phyloP scores from a whole-genome alignment of 169 alveolate species.

The Cryptosporidium sp. region DNA sequence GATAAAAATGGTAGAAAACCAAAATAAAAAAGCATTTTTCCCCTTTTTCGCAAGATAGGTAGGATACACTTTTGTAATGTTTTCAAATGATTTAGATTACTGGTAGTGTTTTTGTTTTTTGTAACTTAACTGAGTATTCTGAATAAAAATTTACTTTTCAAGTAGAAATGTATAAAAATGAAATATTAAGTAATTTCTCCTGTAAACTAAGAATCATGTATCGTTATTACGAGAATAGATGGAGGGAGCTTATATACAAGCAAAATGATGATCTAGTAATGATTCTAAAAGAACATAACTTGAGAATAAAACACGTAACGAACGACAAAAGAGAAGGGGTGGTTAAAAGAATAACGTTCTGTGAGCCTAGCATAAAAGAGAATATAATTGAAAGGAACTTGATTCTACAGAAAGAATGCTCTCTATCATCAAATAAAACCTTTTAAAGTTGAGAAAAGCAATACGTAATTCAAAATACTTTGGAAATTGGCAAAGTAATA shows the following conservation, averaged over 20 bases:
- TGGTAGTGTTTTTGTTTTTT: background rate
- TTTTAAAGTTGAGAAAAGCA: background rate
- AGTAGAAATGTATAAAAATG: background rate
- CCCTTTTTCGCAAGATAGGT: slow-evolving; percentile 3
- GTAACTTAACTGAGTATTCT: background rate
- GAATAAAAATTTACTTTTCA: background rate
- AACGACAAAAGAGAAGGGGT: background rate
- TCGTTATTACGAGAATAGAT: slow-evolving; percentile 37
- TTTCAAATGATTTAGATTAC: background rate
- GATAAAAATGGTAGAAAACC: background rate
- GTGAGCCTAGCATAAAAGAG: background rate
- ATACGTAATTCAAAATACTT: too few relatives aligned
- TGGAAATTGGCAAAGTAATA: background rate
- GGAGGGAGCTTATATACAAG: slow-evolving; percentile 29
- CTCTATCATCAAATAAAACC: too few relatives aligned
- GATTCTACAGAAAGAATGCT: too few relatives aligned
- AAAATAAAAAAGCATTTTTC: too few relatives aligned
- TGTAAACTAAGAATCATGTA: background rate
- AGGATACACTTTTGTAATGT: background rate
- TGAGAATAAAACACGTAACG: background rate
- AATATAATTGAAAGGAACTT: too few relatives aligned
- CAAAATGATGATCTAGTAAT: slow-evolving; percentile 9
- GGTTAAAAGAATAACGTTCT: background rate
- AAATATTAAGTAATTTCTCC: slow-evolving; percentile 1
- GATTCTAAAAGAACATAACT: slow-evolving; percentile 1